Conservation (phyloP, 108 stramenopile genomes). For the Craspedostauros australis region DNA sequence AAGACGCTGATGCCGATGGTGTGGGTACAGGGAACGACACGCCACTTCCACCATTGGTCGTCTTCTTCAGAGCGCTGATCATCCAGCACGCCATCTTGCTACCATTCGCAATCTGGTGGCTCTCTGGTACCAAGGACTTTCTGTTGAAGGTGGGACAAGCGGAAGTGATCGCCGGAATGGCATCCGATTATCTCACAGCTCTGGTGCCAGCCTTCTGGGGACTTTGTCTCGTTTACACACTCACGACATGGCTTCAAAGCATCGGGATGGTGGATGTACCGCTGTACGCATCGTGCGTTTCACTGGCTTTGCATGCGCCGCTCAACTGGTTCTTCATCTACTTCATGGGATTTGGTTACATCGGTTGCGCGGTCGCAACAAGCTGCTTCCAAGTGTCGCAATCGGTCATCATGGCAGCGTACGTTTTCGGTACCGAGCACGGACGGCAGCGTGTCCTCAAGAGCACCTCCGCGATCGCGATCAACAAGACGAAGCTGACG, state of each 20-base stretch:
- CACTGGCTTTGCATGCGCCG: slow-evolving; percentile 23
- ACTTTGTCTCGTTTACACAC: slow-evolving; percentile 30
- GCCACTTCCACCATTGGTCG: slow-evolving; percentile 18
- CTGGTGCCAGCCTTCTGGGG: slow-evolving; percentile 31
- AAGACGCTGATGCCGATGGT: neutral
- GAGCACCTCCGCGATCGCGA: slow-evolving; percentile 1
- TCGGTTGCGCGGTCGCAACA: slow-evolving; percentile 32
- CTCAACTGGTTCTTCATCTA: slow-evolving; percentile 33
- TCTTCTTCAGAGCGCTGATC: slow-evolving; percentile 18
- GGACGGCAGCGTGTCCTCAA: slow-evolving; percentile 13
- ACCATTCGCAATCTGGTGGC: slow-evolving; percentile 30
- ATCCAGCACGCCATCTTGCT: slow-evolving; percentile 28
- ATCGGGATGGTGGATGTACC: slow-evolving; percentile 33
- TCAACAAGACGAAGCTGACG: slow-evolving; percentile 4
- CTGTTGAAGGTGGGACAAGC: slow-evolving; percentile 29
- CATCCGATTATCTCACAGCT: slow-evolving; percentile 18
- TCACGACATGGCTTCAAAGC: slow-evolving; percentile 34
- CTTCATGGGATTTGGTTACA: slow-evolving; percentile 24
- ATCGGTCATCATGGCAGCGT: slow-evolving; percentile 14
- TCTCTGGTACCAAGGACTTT: slow-evolving; percentile 18
- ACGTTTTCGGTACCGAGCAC: slow-evolving; percentile 14
- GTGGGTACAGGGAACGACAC: neutral
- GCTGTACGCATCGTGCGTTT: slow-evolving; percentile 25
- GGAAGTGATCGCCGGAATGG: slow-evolving; percentile 20
- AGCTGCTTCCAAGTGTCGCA: slow-evolving; percentile 19